Base-by-base conservation (phyloP, 2,329 filamentous ascomycete genomes). In the Whalleya microplaca region DNA sequence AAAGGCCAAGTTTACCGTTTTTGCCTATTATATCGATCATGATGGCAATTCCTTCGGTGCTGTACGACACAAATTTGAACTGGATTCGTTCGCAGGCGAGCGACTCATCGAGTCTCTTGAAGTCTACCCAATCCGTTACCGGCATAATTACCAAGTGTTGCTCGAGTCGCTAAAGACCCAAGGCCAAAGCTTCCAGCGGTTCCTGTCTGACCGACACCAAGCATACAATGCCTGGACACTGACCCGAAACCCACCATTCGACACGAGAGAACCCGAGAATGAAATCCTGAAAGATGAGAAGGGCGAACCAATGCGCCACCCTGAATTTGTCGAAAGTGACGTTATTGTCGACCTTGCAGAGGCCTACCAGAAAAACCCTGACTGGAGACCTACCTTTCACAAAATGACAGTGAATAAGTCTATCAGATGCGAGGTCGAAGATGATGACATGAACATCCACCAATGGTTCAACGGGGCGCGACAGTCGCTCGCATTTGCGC, bases 291-390 rank as follows among this genome's bases (percentile, higher is more conserved):
- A 43, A 1, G 55, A 67, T 23, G 65, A 68, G 21, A 66, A 68
- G 41, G 61, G 69, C 16, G 71, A 73, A 14, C 57, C 66, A 47
- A 73, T 68, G 64, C 59, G 71, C 0, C 74, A 76, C 23, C 72
- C 72, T 0, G 74, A 76, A 58, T 74, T 73, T 16, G 70, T 78
- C 2, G 73, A 78, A 53, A 75, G 73, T 45, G 73, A 78, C 21
- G 73, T 78, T n/a, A 75, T 78, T 7, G 71, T 78, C 2, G 75
- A 78, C 40, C 66, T 78, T n/a, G 69, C 68, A 0, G 74, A 77
- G 56, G 75, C 75, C 0, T 75, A 71, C 51, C 73, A 76, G 59
- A 72, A 69, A 61, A 72, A 73, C 51, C 72, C 73, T 0, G 69
- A 71, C 49, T 77, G 75, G 75, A 64, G 70, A 1, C 74, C 75